Evolutionary conservation across 192 early-diverging fungal genomes (phyloP).

Genomic region (Coemansia biformis): DNA sequence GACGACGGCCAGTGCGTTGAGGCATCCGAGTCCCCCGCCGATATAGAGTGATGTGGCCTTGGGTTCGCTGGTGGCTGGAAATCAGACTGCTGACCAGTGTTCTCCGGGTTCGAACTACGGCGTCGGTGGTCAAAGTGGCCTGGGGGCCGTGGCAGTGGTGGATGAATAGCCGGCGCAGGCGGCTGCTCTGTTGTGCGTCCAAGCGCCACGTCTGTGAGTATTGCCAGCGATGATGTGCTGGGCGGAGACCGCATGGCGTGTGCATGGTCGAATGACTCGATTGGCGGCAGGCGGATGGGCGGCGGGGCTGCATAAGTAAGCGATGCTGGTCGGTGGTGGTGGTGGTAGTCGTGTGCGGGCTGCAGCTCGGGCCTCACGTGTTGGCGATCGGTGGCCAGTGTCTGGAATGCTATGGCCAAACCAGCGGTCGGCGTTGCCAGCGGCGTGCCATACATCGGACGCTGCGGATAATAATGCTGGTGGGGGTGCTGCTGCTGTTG

Average conservation of each 20-base stretch:
- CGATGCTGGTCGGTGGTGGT: neutral
- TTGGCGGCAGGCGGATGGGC: constrained; percentile 39
- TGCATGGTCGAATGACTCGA: constrained; percentile 37
- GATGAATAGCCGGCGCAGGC: neutral
- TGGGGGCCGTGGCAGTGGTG: constrained; percentile 4
- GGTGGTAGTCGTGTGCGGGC: neutral
- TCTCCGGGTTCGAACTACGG: constrained; percentile 3
- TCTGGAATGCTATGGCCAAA: constrained; percentile 25
- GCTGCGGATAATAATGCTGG: too few relatives aligned
- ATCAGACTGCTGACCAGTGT: constrained; percentile 18
- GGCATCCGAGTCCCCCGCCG: too few relatives aligned
- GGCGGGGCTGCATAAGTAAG: neutral
- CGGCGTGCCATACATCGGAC: constrained; percentile 1
- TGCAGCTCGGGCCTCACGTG: neutral
- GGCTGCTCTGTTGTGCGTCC: constrained; percentile 1
- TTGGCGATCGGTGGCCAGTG: constrained; percentile 17
- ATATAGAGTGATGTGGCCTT: too few relatives aligned
- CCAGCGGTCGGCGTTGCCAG: constrained; percentile 40
- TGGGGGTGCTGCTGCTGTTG: too few relatives aligned
- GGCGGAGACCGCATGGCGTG: constrained; percentile 13
- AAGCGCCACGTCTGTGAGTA: constrained; percentile 23
- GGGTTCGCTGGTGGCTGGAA: too few relatives aligned
- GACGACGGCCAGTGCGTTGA: too few relatives aligned
- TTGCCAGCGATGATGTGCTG: constrained; percentile 13
- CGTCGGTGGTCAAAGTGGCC: neutral